A percentile compares a stretch with the other conserved stretches of the same genome.
phyloP scores from a whole-genome alignment of 1,139 yeast genomes.

The Geotrichum phurueaensis region DNA sequence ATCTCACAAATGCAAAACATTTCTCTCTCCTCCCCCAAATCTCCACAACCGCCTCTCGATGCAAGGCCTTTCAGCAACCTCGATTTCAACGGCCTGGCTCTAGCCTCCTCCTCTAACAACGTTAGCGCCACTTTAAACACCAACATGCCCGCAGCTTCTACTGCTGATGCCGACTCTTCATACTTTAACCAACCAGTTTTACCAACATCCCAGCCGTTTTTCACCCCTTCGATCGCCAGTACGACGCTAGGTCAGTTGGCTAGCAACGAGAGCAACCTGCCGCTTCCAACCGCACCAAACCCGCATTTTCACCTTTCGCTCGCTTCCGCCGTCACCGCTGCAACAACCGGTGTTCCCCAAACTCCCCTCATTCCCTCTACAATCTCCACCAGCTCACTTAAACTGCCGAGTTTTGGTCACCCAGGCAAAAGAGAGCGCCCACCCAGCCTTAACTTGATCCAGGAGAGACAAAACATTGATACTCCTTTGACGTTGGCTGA shows the following conservation, averaged over 20 bases:
- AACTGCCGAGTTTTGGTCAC: constrained; percentile 3
- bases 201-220: neutral
- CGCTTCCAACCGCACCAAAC: constrained; percentile 1
- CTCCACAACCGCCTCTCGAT: neutral
- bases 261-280: neutral
- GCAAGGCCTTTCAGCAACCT: neutral
- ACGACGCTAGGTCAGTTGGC: neutral
- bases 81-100: neutral
- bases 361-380: constrained; percentile 6
- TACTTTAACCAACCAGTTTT: neutral
- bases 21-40: neutral
- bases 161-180: neutral
- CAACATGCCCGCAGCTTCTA: neutral
- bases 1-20: neutral
- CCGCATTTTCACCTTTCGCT: constrained; percentile 3
- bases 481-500: neutral
- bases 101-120: neutral
- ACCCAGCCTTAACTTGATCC: neutral
- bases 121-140: neutral
- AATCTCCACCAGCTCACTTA: constrained; percentile 3
- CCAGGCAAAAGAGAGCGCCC: neutral
- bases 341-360: constrained; percentile 1
- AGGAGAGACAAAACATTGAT: neutral
- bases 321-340: neutral
- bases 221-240: neutral